Base-by-base conservation (phyloP, 2,329 filamentous ascomycete genomes). In the Lecanicillium sp. region DNA sequence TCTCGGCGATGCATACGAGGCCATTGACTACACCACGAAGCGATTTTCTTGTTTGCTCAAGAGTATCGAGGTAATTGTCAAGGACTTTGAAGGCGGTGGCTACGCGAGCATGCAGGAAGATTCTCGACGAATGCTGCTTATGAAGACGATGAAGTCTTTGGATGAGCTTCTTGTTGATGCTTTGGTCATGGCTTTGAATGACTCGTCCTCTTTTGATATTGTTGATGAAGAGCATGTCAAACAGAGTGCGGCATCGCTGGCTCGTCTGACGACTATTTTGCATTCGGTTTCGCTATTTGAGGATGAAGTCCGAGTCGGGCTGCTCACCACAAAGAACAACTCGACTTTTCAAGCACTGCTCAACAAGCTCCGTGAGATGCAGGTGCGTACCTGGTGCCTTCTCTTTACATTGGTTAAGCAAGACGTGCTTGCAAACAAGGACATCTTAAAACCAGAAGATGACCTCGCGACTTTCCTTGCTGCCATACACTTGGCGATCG, bases 11-110 rank as follows among this genome's bases (percentile, higher is more conserved):
- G 91, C 93, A 0, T 98, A 98, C 59, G 77, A 83, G 44, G 79
- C 78, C 7, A 95, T 98, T 52, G 79, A 86, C 7, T 95, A 96
- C 58, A 71, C 80, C 1, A 90, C 91, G 0, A 96, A 95, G 63
- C 83, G 93, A 12, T 81, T 96, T 24, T 94, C 87, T 0, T 97
- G 90, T 64, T 80, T 87, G 51, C 72, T 98, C 24, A 84, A 86
- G 56, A 88, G 87, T 55, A 87, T 97, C 40, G 88, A 94, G 61
- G 84, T 90, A 58, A 79, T 97, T 17, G 73, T 93, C 3, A 72
- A 71, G 17, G 77, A 81, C 51, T 67, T 81, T 29, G 74, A 77
- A 49, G 65, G 70, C 19, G 86, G 93, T 52, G 69, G 90, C 8
- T 82, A 82, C 55, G 70, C 77, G 9, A 67, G 75, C 7, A 76